Conservation (phyloP, 176 grass and related monocot species). For the Triticum urartu region DNA sequence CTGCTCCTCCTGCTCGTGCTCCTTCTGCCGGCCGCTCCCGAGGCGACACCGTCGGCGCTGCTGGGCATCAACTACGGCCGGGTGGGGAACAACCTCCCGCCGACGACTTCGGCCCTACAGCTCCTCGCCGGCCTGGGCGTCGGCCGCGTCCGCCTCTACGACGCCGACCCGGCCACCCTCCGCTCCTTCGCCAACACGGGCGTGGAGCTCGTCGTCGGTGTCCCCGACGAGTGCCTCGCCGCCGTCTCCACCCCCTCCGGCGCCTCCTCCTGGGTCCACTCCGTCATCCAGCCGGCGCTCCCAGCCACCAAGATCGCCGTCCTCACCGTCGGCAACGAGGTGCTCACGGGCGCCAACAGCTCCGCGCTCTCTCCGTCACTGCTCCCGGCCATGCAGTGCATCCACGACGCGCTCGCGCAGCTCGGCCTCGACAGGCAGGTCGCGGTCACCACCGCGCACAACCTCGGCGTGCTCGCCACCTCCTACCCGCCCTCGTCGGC, state of each 20-base stretch:
- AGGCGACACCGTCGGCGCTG: conserved; percentile 47
- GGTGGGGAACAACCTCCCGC: conserved; percentile 65
- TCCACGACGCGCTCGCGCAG: conserved; percentile 55
- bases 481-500: conserved; percentile 75
- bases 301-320: conserved; percentile 62
- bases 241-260: conserved; percentile 40
- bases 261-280: conserved; percentile 47
- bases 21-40: conserved; percentile 14
- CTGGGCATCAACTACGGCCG: conserved; percentile 73
- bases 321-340: conserved; percentile 76
- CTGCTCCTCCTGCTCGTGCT: not conserved
- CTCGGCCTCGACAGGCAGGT: conserved; percentile 46
- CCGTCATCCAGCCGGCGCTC: conserved; percentile 49
- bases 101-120: conserved; percentile 26
- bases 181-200: conserved; percentile 80
- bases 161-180: conserved; percentile 52
- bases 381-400: conserved; percentile 72
- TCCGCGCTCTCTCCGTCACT: conserved; percentile 28
- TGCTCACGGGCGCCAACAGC: conserved; percentile 60
- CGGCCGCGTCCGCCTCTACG: conserved; percentile 67
- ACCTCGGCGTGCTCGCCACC: conserved; percentile 58
- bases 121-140: conserved; percentile 48
- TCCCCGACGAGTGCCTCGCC: conserved; percentile 53
- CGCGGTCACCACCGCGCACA: conserved; percentile 61
- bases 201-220: conserved; percentile 61